Evolutionary conservation across 257 asterid genomes (phyloP).

Genomic region (Catharanthus roseus): DNA sequence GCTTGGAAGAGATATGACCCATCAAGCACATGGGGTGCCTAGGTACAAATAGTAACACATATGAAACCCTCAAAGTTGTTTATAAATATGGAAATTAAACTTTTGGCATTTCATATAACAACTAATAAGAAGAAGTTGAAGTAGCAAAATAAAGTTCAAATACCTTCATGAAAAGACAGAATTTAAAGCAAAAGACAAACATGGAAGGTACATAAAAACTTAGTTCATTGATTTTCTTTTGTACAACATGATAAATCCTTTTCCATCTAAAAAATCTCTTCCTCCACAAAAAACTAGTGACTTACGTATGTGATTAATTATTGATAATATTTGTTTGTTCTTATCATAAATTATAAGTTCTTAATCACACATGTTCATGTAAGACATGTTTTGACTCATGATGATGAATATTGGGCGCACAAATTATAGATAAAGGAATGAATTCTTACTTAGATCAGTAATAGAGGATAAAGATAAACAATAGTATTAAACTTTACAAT

Average conservation of each 20-base stretch:
- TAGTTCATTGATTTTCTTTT: neutral
- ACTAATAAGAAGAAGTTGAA: neutral
- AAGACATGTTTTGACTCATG: neutral
- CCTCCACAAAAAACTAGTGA: too few species aligned
- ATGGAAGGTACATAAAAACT: neutral
- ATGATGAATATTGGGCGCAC: too few species aligned
- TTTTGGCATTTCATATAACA: constrained; percentile 8
- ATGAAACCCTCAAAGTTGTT: constrained; percentile 1
- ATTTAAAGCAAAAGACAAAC: neutral
- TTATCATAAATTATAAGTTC: too few species aligned
- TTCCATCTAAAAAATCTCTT: too few species aligned
- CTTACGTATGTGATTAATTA: too few species aligned
- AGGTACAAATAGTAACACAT: constrained; percentile 2
- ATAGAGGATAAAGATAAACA: too few species aligned
- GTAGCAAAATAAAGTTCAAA: constrained; percentile 21
- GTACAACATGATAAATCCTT: neutral
- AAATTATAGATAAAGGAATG: too few species aligned
- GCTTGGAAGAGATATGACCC: constrained; percentile 25
- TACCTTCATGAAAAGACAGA: constrained; percentile 5
- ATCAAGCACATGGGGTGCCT: constrained; percentile 40
- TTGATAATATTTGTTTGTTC: too few species aligned
- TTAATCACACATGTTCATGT: neutral
- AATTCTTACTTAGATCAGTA: too few species aligned
- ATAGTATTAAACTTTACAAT: too few species aligned
- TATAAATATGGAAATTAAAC: constrained; percentile 1